Evolutionary conservation across 257 asterid species (phyloP).

Genomic region (Handroanthus guayacan): DNA sequence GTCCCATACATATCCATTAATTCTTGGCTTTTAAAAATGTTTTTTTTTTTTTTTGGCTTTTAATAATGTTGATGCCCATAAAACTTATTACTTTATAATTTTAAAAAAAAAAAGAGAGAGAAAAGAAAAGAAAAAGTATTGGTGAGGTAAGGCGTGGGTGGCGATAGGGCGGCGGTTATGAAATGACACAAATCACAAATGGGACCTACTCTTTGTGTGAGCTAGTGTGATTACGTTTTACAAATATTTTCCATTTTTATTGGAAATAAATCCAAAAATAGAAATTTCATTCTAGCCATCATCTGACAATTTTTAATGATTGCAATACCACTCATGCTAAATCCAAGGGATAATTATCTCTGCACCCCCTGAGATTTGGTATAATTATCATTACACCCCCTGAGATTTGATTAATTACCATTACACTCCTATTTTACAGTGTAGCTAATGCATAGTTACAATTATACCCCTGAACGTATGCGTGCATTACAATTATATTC

Average conservation of each 20-base stretch:
- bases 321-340: too few species aligned
- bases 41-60: background rate
- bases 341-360: too few species aligned
- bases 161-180: slow-evolving; percentile 20
- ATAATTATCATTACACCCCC: too few species aligned
- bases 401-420: too few species aligned
- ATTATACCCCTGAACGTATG: too few species aligned
- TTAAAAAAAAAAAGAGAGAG: too few species aligned
- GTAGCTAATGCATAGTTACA: too few species aligned
- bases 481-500: too few species aligned
- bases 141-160: slow-evolving; percentile 10
- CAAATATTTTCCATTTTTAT: background rate
- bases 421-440: too few species aligned
- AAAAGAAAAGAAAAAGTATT: background rate
- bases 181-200: background rate
- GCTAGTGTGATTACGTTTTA: slow-evolving; percentile 12
- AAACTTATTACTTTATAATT: background rate
- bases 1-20: background rate
- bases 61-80: background rate
- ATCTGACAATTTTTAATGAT: too few species aligned
- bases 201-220: slow-evolving; percentile 4
- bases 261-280: slow-evolving; percentile 11
- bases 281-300: background rate
- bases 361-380: too few species aligned
- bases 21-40: too few species aligned